These are phyloP conservation scores for Hortiboletus rubellus DNA, from an alignment of 1,284 basidiomycete genomes.

Conservation along the genomic window DNA sequence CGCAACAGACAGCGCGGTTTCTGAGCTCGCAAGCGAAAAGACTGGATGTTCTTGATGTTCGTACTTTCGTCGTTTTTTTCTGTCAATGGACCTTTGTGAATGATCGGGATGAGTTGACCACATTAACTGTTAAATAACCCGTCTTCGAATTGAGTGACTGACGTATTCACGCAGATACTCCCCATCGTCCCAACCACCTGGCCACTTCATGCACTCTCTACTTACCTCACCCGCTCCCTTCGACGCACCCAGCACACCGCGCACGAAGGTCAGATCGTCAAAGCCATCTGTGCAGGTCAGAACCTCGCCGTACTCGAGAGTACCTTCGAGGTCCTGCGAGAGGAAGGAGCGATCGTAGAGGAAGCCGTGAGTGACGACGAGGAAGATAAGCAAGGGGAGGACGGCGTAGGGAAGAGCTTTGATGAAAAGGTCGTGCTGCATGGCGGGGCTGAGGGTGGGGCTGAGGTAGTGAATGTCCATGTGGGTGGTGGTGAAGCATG, in stretches of 20 bases:
- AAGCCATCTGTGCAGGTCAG: conserved; percentile 67
- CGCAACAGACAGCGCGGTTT: conserved; percentile 61
- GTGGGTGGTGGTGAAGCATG: conserved; percentile 10
- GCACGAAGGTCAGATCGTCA: conserved; percentile 72
- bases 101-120: background rate
- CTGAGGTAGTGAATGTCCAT: conserved; percentile 19
- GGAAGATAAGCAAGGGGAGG: conserved; percentile 32
- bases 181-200: conserved; percentile 71
- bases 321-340: conserved; percentile 44
- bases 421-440: conserved; percentile 32
- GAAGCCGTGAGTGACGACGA: conserved; percentile 53
- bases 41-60: conserved; percentile 75
- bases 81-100: background rate
- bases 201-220: conserved; percentile 69
- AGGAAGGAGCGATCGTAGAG: conserved; percentile 67
- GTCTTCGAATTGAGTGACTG: background rate
- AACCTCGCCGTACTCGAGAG: conserved; percentile 53
- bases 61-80: conserved; percentile 25
- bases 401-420: conserved; percentile 23
- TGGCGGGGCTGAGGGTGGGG: conserved; percentile 6
- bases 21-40: conserved; percentile 79
- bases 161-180: conserved; percentile 54
- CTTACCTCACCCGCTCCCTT: conserved; percentile 78
- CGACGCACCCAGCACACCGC: conserved; percentile 70
- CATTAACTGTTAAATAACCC: background rate